phyloP scores from a whole-genome alignment of 331 rosid species.

The Spiraea crenata region DNA sequence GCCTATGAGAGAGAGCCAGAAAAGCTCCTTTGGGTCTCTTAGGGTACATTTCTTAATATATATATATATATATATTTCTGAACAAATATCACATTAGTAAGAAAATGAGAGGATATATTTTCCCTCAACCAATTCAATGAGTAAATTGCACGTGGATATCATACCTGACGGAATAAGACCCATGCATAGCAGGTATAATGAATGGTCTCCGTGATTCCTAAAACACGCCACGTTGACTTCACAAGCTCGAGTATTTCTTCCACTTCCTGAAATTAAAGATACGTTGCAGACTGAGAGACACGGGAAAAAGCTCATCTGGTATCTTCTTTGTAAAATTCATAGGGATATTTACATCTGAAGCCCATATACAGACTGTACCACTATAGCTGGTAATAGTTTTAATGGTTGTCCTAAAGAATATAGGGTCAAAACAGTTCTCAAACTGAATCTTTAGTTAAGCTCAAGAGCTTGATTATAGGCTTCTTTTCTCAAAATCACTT shows the following conservation, averaged over 20 bases:
- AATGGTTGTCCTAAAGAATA: neutral
- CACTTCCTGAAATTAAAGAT: slow-evolving; percentile 67
- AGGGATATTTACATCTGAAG: neutral
- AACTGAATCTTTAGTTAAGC: neutral
- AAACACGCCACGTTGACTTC: slow-evolving; percentile 97
- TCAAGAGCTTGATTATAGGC: neutral
- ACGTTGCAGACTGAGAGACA: slow-evolving; percentile 6
- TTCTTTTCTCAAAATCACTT: neutral
- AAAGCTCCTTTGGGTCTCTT: too few relatives aligned
- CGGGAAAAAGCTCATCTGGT: neutral
- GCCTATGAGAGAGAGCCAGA: neutral
- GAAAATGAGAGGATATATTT: too few relatives aligned
- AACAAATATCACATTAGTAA: too few relatives aligned
- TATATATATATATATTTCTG: too few relatives aligned
- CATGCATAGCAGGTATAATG: slow-evolving; percentile 93
- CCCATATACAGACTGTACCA: neutral
- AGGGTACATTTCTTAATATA: too few relatives aligned
- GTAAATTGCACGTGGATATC: slow-evolving; percentile 12
- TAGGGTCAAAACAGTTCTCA: neutral
- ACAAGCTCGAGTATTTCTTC: slow-evolving; percentile 95
- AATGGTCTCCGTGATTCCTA: slow-evolving; percentile 94
- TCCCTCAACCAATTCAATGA: neutral
- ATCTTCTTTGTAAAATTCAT: neutral
- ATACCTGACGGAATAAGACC: slow-evolving; percentile 97
- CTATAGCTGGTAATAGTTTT: neutral